Conservation (phyloP, 2,329 filamentous ascomycete genomes). For the Diaporthe capsici region DNA sequence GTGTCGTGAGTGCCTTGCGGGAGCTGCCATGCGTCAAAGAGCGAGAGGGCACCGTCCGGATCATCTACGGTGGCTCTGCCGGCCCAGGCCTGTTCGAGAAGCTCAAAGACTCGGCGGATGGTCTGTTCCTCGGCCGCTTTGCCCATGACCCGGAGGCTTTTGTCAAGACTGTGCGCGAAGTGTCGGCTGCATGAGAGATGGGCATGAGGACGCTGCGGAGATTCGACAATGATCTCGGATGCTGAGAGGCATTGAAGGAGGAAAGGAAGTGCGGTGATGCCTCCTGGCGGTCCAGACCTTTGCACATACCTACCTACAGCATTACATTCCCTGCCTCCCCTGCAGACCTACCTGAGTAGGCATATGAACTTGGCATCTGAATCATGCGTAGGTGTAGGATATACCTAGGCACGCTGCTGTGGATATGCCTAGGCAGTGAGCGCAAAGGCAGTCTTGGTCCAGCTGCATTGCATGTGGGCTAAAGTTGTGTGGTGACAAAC, state of each 20-base stretch:
- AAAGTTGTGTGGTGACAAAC: background rate
- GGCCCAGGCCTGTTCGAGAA: slow-evolving; percentile 81
- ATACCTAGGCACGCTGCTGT: too few species aligned
- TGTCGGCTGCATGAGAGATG: slow-evolving; percentile 62
- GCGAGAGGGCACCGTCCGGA: slow-evolving; percentile 72
- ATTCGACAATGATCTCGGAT: background rate
- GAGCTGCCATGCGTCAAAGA: slow-evolving; percentile 63
- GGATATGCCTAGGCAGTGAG: too few species aligned
- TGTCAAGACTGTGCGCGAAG: slow-evolving; percentile 79
- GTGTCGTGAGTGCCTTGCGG: slow-evolving; percentile 76
- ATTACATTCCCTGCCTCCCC: too few species aligned
- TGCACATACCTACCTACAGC: background rate
- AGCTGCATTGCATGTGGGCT: too few species aligned
- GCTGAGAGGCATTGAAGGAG: background rate
- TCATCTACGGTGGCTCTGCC: slow-evolving; percentile 87
- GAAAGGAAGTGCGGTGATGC: background rate
- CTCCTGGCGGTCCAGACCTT: background rate
- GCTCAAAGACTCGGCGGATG: slow-evolving; percentile 80
- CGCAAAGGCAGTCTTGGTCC: background rate
- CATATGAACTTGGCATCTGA: background rate
- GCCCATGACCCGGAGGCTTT: slow-evolving; percentile 83
- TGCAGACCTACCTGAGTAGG: too few species aligned
- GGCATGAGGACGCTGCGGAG: background rate
- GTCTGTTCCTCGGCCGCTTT: slow-evolving; percentile 85
- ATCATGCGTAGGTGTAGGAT: background rate